Conservation (phyloP, 768 basidiomycete species). For the Asterophora lycoperdoides region DNA sequence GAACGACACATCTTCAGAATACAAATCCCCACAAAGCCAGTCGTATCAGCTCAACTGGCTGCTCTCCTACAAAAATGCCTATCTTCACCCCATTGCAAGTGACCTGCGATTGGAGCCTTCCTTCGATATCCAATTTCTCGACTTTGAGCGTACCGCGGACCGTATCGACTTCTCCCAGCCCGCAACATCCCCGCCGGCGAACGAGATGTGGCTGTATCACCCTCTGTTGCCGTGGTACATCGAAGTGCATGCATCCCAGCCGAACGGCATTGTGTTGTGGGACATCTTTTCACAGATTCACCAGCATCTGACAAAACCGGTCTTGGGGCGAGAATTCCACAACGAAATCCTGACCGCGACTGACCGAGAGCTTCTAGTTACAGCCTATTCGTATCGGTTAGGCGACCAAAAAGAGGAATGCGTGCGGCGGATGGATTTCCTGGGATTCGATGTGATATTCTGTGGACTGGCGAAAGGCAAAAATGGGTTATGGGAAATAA, state of each 20-base stretch:
- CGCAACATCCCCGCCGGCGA: conserved; percentile 43
- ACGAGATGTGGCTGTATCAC: conserved; percentile 45
- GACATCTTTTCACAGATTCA: conserved; percentile 45
- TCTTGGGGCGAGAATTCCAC: conserved; percentile 42
- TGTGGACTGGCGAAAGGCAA: conserved; percentile 24
- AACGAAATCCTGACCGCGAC: conserved; percentile 39
- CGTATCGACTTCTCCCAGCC: conserved; percentile 25
- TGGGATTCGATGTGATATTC: conserved; percentile 40
- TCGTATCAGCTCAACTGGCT: conserved; percentile 11
- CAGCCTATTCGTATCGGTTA: conserved; percentile 35
- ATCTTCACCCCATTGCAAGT: conserved; percentile 10
- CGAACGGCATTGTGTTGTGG: conserved; percentile 43
- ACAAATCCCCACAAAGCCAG: background rate
- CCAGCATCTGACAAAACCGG: conserved; percentile 30
- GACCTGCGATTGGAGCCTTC: conserved; percentile 16
- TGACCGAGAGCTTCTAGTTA: conserved; percentile 37
- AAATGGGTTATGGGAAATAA: conserved; percentile 29
- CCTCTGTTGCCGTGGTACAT: conserved; percentile 50
- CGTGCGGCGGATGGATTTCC: conserved; percentile 46
- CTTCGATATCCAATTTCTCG: conserved; percentile 11
- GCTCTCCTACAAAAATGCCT: conserved; percentile 7
- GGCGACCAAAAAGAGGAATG: conserved; percentile 28
- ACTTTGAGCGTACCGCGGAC: conserved; percentile 13
- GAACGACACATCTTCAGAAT: background rate
- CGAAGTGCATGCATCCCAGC: conserved; percentile 36